Evolutionary conservation across 1,284 basidiomycete species (phyloP), one percentile per base, ranked within the genome.

Genomic region (Ganoderma boninense): DNA sequence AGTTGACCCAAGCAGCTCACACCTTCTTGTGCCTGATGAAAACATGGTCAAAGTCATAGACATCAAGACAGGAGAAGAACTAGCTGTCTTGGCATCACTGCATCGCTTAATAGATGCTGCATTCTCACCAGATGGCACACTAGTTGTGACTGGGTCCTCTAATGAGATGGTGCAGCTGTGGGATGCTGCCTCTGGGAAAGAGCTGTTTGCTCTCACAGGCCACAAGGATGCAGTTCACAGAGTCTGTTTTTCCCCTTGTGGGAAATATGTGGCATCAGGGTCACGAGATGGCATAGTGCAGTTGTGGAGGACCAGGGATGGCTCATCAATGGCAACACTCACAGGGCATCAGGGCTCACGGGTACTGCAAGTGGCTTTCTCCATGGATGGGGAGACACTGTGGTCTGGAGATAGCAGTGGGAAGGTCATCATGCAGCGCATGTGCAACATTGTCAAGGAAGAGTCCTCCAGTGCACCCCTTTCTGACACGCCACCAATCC

Each of bases 281-380:
- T 69, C 72, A 23, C 60, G 66, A 10, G 72, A 74, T 43, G 23
- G 65, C 1, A 68, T 66, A 0, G 54, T 71, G 40, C 62, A 70
- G 5, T n/a, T 71, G 8, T 73, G 72, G 72, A 60, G 62, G 44
- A 63, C 16, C 26, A 35, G 13, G 2, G 62, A 63, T 26, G 62
- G 62, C 0, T 18, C 4, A 16, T 63, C 44, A n/a, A 8, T 69
- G 16, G 20, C 65, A 60, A 49, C 62, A 62, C 60, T 63, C 59
- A 35, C 29, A 20, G 62, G 49, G 44, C 62, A 52, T 20, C 14
- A 20, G 5, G 13, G 23, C 7, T 4, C 4, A 29, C 2, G 26
- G 1, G 29, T 63, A 4, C 32, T 14, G 0, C 14, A 49, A 6
- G 62, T 63, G 14, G 42, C 35, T 3, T 29, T 63, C 44, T 63